Percentiles rank a stretch among this genome's conserved stretches.
phyloP scores from a whole-genome alignment of 805 yeast genomes.

The Zygosaccharomyces kombuchaensis region DNA sequence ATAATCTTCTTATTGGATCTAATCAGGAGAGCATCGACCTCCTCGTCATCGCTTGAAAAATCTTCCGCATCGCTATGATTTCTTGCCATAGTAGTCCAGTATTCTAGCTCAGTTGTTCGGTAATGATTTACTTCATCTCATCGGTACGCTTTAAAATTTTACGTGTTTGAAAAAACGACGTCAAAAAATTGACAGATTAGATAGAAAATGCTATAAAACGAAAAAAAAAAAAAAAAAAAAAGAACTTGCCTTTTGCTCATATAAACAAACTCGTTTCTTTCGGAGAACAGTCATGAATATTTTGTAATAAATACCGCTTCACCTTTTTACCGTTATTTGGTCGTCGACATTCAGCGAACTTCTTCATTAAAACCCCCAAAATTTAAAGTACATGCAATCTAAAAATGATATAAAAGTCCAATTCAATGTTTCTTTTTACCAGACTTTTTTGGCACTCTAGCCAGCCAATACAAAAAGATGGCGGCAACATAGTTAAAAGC shows the following conservation, averaged over 20 bases:
- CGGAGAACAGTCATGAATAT: too few species aligned
- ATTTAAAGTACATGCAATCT: neutral
- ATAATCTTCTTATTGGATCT: conserved; percentile 17
- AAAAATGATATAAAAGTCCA: too few species aligned
- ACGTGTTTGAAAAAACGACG: neutral
- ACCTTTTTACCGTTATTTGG: too few species aligned
- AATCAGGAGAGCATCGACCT: conserved; percentile 20
- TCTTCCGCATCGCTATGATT: conserved; percentile 26
- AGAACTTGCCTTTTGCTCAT: neutral
- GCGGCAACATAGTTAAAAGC: conserved; percentile 43
- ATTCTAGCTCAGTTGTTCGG: neutral
- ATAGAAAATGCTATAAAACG: neutral
- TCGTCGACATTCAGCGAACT: too few species aligned
- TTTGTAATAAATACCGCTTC: neutral
- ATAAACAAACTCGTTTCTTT: neutral
- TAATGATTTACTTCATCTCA: neutral
- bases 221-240: neutral
- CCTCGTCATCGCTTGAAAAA: conserved; percentile 32
- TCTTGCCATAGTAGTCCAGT: conserved; percentile 6
- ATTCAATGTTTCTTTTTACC: conserved; percentile 5
- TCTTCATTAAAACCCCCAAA: too few species aligned
- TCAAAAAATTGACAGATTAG: neutral
- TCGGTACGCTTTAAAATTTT: conserved; percentile 1
- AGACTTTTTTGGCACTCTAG: conserved; percentile 64
- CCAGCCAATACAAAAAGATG: conserved; percentile 51